These are phyloP conservation scores for Ceratobasidium papillatum DNA, from an alignment of 1,284 basidiomycete species.

Conservation along the genomic window DNA sequence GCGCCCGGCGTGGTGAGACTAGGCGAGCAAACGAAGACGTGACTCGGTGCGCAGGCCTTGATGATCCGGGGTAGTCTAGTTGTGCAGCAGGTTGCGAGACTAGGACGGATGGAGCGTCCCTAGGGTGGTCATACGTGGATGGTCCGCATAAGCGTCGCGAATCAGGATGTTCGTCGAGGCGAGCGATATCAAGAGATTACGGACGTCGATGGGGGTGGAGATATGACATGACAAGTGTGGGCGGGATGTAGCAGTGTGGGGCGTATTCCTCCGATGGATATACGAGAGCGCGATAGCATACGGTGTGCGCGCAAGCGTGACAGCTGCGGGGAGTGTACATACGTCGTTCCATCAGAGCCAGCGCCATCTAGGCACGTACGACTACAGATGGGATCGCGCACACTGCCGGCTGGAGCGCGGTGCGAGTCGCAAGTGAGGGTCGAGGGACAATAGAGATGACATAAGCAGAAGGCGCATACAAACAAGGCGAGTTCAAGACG, in stretches of 20 bases:
- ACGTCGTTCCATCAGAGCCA: constrained; percentile 8
- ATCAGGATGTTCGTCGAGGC: neutral
- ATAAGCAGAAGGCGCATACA: neutral
- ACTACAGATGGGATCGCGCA: neutral
- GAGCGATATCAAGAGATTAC: neutral
- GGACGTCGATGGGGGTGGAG: neutral
- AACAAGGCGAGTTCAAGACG: constrained; percentile 9
- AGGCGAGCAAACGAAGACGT: neutral
- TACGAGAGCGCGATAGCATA: neutral
- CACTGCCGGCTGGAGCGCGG: neutral
- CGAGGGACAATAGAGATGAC: neutral
- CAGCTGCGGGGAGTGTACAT: neutral
- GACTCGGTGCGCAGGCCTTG: neutral
- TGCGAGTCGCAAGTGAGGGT: constrained; percentile 14
- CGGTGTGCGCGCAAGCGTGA: constrained; percentile 14
- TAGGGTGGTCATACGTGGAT: neutral
- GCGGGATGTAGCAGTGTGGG: neutral
- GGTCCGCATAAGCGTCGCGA: constrained; percentile 29
- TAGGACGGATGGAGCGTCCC: neutral
- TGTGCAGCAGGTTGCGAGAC: neutral
- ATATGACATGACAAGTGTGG: neutral
- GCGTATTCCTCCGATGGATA: neutral
- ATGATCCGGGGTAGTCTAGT: neutral
- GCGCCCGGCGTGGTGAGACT: constrained; percentile 9
- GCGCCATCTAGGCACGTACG: neutral